Evolutionary conservation across 2,329 filamentous ascomycete species (phyloP), one percentile per base, ranked within the genome.

Genomic region (Colletotrichum siamense): DNA sequence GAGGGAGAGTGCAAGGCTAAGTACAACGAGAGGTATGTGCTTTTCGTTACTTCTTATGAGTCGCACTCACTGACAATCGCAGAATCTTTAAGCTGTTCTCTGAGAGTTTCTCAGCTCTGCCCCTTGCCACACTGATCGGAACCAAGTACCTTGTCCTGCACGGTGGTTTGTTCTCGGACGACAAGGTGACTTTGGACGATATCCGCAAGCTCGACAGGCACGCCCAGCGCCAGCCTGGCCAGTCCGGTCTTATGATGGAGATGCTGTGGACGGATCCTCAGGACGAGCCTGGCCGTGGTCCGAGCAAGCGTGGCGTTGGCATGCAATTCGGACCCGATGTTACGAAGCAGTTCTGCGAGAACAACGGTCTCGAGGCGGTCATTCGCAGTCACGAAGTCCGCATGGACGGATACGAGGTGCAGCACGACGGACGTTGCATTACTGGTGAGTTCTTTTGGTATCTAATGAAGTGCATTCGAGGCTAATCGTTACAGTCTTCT

Each of bases 261-360:
- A 99, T 99, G 97, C 91, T 99, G 63, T 99, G 97, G 97, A 99
- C 97, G 1, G 97, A 99, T 83, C 97, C 97, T 4, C 97, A 99
- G 84, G 91, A 94, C 1, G 90, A 93, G 80, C 93, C 94, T 32
- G 97, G 97, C 69, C 93, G 97, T 80, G 95, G 96, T 10, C 97
- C 97, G 61, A 98, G 96, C 89, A 99, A 99, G 90, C 92, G 97
- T 83, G 97, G 97, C 79, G 96, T 99, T 24, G 97, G 97, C 69
- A 91, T 99, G 86, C 96, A 99, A 84, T 99, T 99, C 81, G 97
- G 97, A 1, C 97, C 97, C 0, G 97, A 99, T 83, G 93, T 99
- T 75, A 99, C 97, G 26, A 98, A 98, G 88, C 91, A 93, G 67
- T 99, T 99, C 90, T 99, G 97, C 84, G 96, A 99, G 81, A 96